Percentiles rank a stretch among this genome's conserved stretches.
These are phyloP conservation scores for Cymodocea nodosa DNA, from an alignment of 116 monocot genomes.

Conservation along the genomic window DNA sequence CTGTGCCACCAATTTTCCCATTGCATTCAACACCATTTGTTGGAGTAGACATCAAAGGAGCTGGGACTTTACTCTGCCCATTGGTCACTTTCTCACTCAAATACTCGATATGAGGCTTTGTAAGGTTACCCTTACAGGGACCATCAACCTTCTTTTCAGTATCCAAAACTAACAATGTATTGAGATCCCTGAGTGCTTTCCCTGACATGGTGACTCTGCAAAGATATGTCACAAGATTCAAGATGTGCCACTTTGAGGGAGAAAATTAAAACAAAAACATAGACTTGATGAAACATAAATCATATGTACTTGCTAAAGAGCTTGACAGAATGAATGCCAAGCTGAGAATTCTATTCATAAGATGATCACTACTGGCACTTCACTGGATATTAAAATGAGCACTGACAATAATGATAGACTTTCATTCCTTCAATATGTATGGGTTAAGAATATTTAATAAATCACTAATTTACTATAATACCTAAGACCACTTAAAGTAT, in stretches of 20 bases:
- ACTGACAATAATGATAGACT: too few relatives aligned
- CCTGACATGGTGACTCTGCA: slow-evolving; percentile 48
- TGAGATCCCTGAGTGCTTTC: slow-evolving; percentile 52
- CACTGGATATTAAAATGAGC: too few relatives aligned
- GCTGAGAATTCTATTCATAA: too few relatives aligned
- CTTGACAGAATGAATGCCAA: too few relatives aligned
- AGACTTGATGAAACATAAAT: too few relatives aligned
- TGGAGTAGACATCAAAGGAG: slow-evolving; percentile 8
- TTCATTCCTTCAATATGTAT: too few relatives aligned
- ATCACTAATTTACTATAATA: too few relatives aligned
- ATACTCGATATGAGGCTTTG: slow-evolving; percentile 23
- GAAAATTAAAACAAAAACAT: not conserved
- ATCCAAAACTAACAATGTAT: slow-evolving; percentile 25
- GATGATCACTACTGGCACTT: too few relatives aligned
- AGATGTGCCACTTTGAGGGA: not conserved
- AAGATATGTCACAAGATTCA: not conserved
- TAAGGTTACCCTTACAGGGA: slow-evolving; percentile 33
- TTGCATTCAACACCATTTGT: slow-evolving; percentile 13
- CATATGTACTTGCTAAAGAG: too few relatives aligned
- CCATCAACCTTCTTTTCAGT: slow-evolving; percentile 36
- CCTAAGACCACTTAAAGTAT: too few relatives aligned
- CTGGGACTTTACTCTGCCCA: slow-evolving; percentile 17
- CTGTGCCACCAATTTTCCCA: slow-evolving; percentile 24
- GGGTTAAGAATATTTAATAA: too few relatives aligned
- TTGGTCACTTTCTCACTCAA: slow-evolving; percentile 20